Conservation (phyloP, 73 alveolate genomes). For the Paramecium sonneborni region DNA sequence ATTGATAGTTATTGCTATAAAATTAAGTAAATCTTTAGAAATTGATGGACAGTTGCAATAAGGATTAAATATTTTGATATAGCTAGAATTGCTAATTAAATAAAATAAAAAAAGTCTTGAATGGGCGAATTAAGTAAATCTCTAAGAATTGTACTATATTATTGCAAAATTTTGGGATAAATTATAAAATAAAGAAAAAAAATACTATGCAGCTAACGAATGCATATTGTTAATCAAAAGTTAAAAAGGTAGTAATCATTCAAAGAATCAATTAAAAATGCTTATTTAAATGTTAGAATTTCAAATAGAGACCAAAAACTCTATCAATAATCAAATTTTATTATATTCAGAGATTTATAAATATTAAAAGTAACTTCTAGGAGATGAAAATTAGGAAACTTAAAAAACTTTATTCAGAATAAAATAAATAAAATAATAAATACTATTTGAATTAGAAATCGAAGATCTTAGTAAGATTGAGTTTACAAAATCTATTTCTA, state of each 20-base stretch:
- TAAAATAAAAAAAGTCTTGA: neutral
- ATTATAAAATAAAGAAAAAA: slow-evolving; percentile 3
- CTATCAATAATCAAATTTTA: neutral
- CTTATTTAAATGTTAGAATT: neutral
- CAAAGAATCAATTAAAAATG: neutral
- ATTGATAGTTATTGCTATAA: neutral
- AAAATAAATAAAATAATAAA: neutral
- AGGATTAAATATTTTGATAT: slow-evolving; percentile 21
- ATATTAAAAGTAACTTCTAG: neutral
- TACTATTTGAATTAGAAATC: neutral
- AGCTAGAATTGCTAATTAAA: neutral
- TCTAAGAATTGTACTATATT: neutral
- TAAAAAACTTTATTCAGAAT: neutral
- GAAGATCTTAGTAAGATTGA: neutral
- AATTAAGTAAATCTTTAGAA: neutral
- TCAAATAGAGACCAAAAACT: neutral
- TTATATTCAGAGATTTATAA: neutral
- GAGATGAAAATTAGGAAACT: neutral
- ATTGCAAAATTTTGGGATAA: neutral
- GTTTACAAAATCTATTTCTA: neutral
- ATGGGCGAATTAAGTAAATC: neutral
- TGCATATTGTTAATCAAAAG: neutral
- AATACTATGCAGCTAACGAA: neutral
- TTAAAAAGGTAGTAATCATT: neutral
- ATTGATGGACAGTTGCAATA: neutral